These are phyloP conservation scores for Coprinopsis cinerea DNA, from an alignment of 768 basidiomycete species.

Conservation along the genomic window DNA sequence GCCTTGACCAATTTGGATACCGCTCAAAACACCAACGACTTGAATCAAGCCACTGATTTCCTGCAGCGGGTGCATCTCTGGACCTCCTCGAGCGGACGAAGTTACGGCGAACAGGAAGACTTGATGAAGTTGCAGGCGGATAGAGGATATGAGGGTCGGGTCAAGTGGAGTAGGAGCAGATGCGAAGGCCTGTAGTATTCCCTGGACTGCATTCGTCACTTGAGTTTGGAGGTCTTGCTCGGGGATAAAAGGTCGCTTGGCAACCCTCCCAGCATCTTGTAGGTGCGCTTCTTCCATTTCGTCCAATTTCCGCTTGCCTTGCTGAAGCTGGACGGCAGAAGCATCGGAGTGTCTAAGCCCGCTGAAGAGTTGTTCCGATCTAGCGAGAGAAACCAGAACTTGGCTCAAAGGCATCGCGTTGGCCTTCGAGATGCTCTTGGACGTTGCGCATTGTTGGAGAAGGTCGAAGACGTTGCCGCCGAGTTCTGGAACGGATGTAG, in stretches of 20 bases:
- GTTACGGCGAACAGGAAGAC: conserved; percentile 76
- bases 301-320: conserved; percentile 73
- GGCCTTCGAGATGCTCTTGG: conserved; percentile 45
- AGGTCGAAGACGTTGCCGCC: conserved; percentile 50
- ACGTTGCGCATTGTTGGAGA: conserved; percentile 42
- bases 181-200: conserved; percentile 46
- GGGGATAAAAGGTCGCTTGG: conserved; percentile 42
- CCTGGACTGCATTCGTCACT: conserved; percentile 54
- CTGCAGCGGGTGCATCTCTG: conserved; percentile 53
- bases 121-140: conserved; percentile 69
- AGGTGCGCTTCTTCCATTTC: conserved; percentile 37
- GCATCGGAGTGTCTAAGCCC: conserved; percentile 60
- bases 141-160: conserved; percentile 57
- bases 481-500: conserved; percentile 43
- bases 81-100: conserved; percentile 49
- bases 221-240: conserved; percentile 48
- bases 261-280: conserved; percentile 9
- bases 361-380: conserved; percentile 61
- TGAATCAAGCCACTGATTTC: conserved; percentile 80
- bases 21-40: conserved; percentile 74
- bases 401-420: conserved; percentile 55
- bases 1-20: conserved; percentile 59
- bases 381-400: conserved; percentile 56
- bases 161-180: conserved; percentile 42
- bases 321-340: conserved; percentile 55